Percentiles rank a stretch among this genome's conserved stretches.
phyloP scores from a whole-genome alignment of 208 protist genomes.

The Leishmania aethiopica region DNA sequence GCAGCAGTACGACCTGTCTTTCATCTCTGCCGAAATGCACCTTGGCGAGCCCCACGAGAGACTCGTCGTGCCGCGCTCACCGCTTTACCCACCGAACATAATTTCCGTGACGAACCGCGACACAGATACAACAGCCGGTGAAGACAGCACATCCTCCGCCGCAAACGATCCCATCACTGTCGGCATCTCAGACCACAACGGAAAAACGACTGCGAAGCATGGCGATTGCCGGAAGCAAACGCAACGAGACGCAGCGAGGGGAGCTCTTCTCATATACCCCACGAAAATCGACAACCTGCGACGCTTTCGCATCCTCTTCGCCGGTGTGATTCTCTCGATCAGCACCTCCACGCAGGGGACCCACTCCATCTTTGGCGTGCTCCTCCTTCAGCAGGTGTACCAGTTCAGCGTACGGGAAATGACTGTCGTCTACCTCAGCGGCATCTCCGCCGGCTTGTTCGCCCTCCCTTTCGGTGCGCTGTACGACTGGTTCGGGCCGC shows the following conservation, averaged over 20 bases:
- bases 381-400: slow-evolving; percentile 39
- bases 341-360: slow-evolving; percentile 34
- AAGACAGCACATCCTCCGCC: not conserved
- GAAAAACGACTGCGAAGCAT: not conserved
- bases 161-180: not conserved
- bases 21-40: not conserved
- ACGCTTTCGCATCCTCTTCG: slow-evolving; percentile 45
- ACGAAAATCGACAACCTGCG: slow-evolving; percentile 38
- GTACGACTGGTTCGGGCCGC: slow-evolving; percentile 45
- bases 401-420: slow-evolving; percentile 24
- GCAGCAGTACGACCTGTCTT: slow-evolving; percentile 12
- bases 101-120: not conserved
- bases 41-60: not conserved
- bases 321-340: slow-evolving; percentile 35
- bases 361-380: slow-evolving; percentile 36
- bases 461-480: slow-evolving; percentile 34
- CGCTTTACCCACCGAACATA: slow-evolving; percentile 14
- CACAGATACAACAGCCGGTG: not conserved
- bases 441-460: slow-evolving; percentile 26
- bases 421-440: slow-evolving; percentile 35
- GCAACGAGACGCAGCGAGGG: not conserved
- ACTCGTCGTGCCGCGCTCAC: slow-evolving; percentile 10
- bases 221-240: not conserved
- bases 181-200: no score
- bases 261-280: slow-evolving; percentile 33